Evolutionary conservation across 2,329 filamentous ascomycete species (phyloP), one percentile per base, ranked within the genome.

Genomic region (Ramichloridium luteum): DNA sequence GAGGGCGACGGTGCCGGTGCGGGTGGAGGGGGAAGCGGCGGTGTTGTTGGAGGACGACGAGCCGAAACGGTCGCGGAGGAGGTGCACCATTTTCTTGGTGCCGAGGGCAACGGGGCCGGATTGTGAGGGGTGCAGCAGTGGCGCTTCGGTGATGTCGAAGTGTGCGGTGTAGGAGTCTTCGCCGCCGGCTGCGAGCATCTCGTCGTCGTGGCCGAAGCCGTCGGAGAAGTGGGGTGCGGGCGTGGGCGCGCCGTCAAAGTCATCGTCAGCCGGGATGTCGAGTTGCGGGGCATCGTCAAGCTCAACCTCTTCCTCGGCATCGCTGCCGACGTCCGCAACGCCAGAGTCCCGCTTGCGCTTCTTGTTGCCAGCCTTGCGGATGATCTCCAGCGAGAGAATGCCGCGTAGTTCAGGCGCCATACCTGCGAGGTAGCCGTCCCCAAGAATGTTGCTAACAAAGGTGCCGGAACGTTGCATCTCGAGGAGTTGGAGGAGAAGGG

Each of bases 321-420:
- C 71, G 38, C 62, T 72, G 13, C 79, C 81, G 41, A 90, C 70
- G 25, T 50, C 84, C 27, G 80, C 81, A 41, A 90, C 74, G 14
- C 81, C 85, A 47, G 79, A 85, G 50, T 93, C 85, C 26, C 90
- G 77, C 68, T 98, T 98, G 37, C 90, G 74, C 70, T 96, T 98
- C 34, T 88, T 69, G 39, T 93, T 84, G 36, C 76, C 79, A 25
- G 77, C 70, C 35, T 75, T 75, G 39, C 77, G 77, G 11, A 93
- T 70, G 10, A 82, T 70, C 43, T 92, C 83, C 25, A 94, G 65
- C 2, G 85, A 93, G n/a, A 96, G 65, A 48, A 98, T 74, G n/a
- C 80, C 84, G 38, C 83, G 78, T 13, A 98, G 69, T 59, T 98
- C 90, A 1, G 88, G 88, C 3, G 88, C 88, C 86, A 85, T 94